Conservation (phyloP, 106 monocot species). For the Vanilla planifolia region DNA sequence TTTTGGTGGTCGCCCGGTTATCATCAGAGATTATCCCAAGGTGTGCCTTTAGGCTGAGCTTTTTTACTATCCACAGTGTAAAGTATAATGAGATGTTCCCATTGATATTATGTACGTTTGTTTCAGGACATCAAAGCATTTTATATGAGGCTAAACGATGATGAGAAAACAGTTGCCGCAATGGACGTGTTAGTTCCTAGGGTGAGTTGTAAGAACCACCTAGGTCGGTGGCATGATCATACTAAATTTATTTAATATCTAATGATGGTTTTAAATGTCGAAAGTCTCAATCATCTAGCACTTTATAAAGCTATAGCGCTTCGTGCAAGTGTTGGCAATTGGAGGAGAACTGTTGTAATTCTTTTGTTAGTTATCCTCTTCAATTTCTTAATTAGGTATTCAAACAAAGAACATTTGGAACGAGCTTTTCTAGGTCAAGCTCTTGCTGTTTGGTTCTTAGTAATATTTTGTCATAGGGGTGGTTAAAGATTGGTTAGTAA, state of each 20-base stretch:
- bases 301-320: background rate
- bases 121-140: constrained; percentile 94
- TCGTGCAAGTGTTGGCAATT: no score
- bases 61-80: background rate
- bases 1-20: constrained; percentile 85
- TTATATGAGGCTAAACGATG: constrained; percentile 97
- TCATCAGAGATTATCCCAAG: constrained; percentile 94
- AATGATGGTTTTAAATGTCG: background rate
- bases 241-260: background rate
- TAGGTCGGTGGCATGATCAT: background rate
- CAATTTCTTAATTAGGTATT: no score
- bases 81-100: background rate
- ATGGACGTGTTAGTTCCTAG: constrained; percentile 95
- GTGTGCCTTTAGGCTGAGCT: constrained; percentile 24
- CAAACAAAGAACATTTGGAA: no score
- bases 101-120: background rate
- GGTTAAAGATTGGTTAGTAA: no score
- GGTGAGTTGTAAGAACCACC: constrained; percentile 17
- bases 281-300: background rate
- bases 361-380: no score
- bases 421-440: no score
- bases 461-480: no score
- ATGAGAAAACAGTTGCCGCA: constrained; percentile 93
- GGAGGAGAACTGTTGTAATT: no score
- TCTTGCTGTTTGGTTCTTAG: no score